phyloP scores from a whole-genome alignment of 2,329 filamentous ascomycete species.

The Aspergillus latus region DNA sequence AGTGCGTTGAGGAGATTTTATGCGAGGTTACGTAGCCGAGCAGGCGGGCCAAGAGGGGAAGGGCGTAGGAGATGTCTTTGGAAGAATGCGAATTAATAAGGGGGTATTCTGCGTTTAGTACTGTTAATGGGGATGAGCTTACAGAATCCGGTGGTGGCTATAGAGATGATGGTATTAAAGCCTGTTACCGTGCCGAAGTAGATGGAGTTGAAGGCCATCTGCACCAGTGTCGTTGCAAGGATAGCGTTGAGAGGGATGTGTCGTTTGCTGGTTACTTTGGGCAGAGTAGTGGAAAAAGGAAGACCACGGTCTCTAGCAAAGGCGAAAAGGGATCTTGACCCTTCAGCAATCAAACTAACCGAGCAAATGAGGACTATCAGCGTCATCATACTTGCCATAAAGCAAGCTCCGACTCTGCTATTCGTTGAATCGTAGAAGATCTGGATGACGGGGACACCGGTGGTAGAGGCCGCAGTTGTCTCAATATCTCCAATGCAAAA shows the following conservation, averaged over 20 bases:
- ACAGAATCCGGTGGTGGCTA: constrained; percentile 60
- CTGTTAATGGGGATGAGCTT: constrained; percentile 20
- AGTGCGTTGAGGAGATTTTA: constrained; percentile 22
- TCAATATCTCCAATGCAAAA: constrained; percentile 55
- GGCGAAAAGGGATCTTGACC: constrained; percentile 48
- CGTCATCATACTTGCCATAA: constrained; percentile 48
- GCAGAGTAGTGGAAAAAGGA: constrained; percentile 51
- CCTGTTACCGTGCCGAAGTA: constrained; percentile 57
- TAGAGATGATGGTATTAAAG: constrained; percentile 58
- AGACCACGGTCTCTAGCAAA: constrained; percentile 54
- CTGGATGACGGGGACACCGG: constrained; percentile 54
- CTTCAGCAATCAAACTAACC: constrained; percentile 50
- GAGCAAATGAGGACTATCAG: constrained; percentile 50
- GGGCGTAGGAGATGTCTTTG: constrained; percentile 57
- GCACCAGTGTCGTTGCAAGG: constrained; percentile 48
- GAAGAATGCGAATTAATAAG: background rate
- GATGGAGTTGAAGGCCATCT: constrained; percentile 56
- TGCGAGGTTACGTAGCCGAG: constrained; percentile 48
- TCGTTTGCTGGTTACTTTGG: constrained; percentile 48
- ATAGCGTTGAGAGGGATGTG: constrained; percentile 54
- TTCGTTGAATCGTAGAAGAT: constrained; percentile 53
- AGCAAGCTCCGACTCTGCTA: constrained; percentile 47
- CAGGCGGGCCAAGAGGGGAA: constrained; percentile 54
- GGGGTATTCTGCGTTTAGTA: background rate
- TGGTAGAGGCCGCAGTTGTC: constrained; percentile 45